Evolutionary conservation across 2,329 filamentous ascomycete genomes (phyloP), one percentile per base, ranked within the genome.

Genomic region (Ceratocystis lukuohia): DNA sequence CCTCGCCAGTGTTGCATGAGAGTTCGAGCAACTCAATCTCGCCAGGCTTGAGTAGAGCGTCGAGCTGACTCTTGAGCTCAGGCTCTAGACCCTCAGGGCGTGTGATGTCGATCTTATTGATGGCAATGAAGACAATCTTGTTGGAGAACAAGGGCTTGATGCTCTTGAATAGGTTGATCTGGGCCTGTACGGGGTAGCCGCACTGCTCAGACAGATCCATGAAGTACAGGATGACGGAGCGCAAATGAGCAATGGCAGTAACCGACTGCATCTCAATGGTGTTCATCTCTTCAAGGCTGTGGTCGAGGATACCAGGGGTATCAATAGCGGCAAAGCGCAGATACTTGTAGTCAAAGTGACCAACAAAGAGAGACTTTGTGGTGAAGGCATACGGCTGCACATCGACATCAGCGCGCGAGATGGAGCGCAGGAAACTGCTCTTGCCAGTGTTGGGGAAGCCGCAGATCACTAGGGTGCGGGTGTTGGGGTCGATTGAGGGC

Each of bases 281-380:
- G 79, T 96, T 96, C 94, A 97, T 99, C 79, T 97, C 94, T 78
- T 97, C 94, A 7, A 99, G 84, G 45, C 93, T 92, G 75, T 99
- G 94, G 72, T 99, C 94, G 69, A 99, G 80, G 71, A 99, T 96
- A 81, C 94, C 94, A n/a, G 93, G 93, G 10, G 94, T 99, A 77
- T 99, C 94, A 71, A 99, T 96, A 33, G 91, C 92, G 79, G 82
- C 80, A 74, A 82, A 82, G 45, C 77, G 75, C 66, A 76, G 70
- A 66, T 77, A 77, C 78, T 96, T 96, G 81, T 95, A 96, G 78
- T 96, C 91, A 75, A 97, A 96, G 78, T 99, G 94, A 68, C 94
- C 94, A 37, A 97, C 93, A 74, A 96, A 99, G 72, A 99, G 81
- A 71, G 87, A 91, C 83, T 97, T 97, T 65, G 94, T 99, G 45